Conservation (phyloP, 768 basidiomycete species). For the Pilatotrama ljubarskyi region DNA sequence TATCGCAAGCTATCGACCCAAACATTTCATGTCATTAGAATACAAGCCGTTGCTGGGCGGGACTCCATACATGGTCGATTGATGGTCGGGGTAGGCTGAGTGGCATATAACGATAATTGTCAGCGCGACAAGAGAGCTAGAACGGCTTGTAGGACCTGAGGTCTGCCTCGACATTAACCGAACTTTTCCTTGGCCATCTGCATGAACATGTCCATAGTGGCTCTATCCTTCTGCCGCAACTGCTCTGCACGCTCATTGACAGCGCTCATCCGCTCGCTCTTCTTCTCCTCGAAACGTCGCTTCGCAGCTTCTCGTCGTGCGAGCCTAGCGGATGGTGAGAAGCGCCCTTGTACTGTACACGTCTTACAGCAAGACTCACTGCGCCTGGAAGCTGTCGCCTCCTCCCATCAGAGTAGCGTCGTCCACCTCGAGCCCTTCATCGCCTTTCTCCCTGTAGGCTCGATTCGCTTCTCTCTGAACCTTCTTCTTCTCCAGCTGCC, state of each 20-base stretch:
- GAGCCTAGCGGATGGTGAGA: constrained; percentile 46
- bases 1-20: no score
- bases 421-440: constrained; percentile 75
- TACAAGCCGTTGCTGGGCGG: no score
- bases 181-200: constrained; percentile 87
- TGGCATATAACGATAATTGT: not conserved
- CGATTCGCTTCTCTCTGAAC: constrained; percentile 70
- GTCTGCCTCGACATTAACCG: constrained; percentile 45
- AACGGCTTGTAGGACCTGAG: not conserved
- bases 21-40: no score
- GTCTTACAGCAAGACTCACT: constrained; percentile 44
- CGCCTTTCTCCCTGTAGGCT: constrained; percentile 68
- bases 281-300: constrained; percentile 58
- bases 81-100: not conserved
- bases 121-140: not conserved
- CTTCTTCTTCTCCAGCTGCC: constrained; percentile 84
- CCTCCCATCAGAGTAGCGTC: constrained; percentile 83
- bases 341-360: not conserved
- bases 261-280: constrained; percentile 52
- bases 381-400: constrained; percentile 76
- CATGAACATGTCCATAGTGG: constrained; percentile 97
- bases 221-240: constrained; percentile 78
- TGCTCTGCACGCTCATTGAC: constrained; percentile 62
- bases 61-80: no score
- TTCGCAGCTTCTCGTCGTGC: constrained; percentile 74